Evolutionary conservation across 2,329 filamentous ascomycete genomes (phyloP), one percentile per base, ranked within the genome.

Genomic region (Phialocephala subalpina): DNA sequence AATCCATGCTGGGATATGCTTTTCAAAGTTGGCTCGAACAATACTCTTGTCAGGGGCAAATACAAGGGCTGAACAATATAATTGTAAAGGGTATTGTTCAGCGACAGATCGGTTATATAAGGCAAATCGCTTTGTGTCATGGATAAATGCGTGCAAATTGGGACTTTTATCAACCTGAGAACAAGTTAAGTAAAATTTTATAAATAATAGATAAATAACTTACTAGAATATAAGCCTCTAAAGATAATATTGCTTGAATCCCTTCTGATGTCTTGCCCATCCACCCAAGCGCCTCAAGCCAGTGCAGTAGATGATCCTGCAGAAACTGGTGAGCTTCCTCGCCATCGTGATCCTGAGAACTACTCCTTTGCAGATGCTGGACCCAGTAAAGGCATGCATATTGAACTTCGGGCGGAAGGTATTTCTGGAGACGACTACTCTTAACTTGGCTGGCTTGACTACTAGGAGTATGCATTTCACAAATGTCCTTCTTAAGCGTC

Each of bases 361-460:
- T 63, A 67, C 72, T 72, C 42, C 72, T 59, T 65, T 69, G 61
- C 9, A 64, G 40, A 71, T 81, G 77, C 22, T 77, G 69, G 38
- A 76, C 57, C 78, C 77, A 81, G 60, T 78, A 75, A 1, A 75
- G 33, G 63, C 76, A 80, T 7, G 73, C 69, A 64, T 82, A 81
- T 6, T 69, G 56, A 36, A 75, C 14, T n/a, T 72, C 66, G 6
- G 55, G 11, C 3, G 71, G 59, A n/a, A 73, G 35, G 40, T 36
- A 57, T 29, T 63, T 20, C n/a, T 70, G 16, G n/a, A 73, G 38
- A 27, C 27, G 35, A 18, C 22, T 33, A 18, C 14, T 55, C 0
- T 59, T n/a, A 5, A 73, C 58, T 5, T 68, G 59, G 11, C 2
- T 63, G 7, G 42, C 27, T 29, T 25, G 40, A 3, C 18, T 58